phyloP scores from a whole-genome alignment of 352 stramenopile species.

The Chloridella minuta region DNA sequence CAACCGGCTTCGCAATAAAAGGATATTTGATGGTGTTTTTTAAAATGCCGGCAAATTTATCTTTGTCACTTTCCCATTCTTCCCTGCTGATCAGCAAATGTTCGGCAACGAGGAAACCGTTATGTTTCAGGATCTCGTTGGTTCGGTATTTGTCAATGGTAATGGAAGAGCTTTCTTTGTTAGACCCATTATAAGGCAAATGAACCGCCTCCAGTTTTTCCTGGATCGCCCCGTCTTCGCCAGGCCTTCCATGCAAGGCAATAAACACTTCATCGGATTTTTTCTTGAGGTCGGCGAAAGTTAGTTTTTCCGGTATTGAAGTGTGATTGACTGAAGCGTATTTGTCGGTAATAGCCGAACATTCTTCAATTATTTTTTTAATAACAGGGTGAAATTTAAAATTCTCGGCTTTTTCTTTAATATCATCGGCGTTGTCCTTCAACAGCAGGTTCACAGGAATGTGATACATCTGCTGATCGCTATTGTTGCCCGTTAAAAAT shows the following conservation, averaged over 20 bases:
- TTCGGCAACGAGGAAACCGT: not conserved
- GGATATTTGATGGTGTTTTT: slow-evolving; percentile 1
- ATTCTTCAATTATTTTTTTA: not conserved
- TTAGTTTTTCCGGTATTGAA: not conserved
- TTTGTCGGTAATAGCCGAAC: not conserved
- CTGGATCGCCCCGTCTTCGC: not conserved
- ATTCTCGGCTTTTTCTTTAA: not conserved
- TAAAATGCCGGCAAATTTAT: not conserved
- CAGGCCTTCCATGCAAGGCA: not conserved
- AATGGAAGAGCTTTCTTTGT: not conserved
- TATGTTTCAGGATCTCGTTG: not conserved
- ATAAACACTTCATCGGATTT: not conserved
- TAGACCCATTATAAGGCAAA: not conserved
- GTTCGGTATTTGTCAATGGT: not conserved
- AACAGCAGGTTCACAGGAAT: not conserved
- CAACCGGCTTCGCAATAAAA: not conserved
- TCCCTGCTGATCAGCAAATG: not conserved
- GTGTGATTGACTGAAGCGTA: not conserved
- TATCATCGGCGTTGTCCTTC: not conserved
- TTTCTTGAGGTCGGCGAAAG: not conserved
- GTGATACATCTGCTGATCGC: not conserved
- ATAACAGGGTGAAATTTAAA: not conserved
- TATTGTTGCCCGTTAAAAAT: not conserved
- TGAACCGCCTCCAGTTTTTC: not conserved
- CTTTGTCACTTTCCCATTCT: not conserved